Evolutionary conservation across 768 basidiomycete species (phyloP).

Genomic region (Amanita pseudoporphyria): DNA sequence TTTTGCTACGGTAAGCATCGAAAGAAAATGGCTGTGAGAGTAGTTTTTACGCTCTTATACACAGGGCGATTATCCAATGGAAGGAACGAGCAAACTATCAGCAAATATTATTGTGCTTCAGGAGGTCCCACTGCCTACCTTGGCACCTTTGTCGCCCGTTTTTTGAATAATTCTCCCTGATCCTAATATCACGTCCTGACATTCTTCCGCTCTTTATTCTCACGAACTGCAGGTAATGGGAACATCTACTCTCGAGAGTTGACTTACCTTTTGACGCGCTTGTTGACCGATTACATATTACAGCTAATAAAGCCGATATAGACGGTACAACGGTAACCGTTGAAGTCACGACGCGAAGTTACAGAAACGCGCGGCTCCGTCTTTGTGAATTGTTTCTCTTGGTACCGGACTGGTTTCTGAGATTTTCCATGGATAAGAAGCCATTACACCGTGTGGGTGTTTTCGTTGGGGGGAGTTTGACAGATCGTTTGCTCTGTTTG

Average conservation of each 20-base stretch:
- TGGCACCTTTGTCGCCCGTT: slow-evolving; percentile 16
- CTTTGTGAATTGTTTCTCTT: slow-evolving; percentile 24
- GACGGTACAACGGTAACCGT: slow-evolving; percentile 10
- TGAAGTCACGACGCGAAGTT: slow-evolving; percentile 15
- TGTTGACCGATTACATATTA: slow-evolving; percentile 8
- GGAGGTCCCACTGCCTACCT: slow-evolving; percentile 29
- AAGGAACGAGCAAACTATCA: slow-evolving; percentile 15
- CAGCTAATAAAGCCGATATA: slow-evolving; percentile 15
- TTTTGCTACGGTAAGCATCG: slow-evolving; percentile 16
- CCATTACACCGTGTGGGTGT: no score
- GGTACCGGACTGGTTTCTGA: slow-evolving; percentile 24
- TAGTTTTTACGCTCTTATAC: not conserved
- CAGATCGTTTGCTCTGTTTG: no score
- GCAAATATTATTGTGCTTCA: slow-evolving; percentile 23
- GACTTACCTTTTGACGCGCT: not conserved
- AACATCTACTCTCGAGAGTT: not conserved
- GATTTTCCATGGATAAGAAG: slow-evolving; percentile 25
- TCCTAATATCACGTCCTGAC: slow-evolving; percentile 28
- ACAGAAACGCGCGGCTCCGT: slow-evolving; percentile 16
- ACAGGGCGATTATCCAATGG: slow-evolving; percentile 25
- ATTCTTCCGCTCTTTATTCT: slow-evolving; percentile 25
- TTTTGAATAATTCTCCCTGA: slow-evolving; percentile 13
- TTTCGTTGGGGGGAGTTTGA: no score
- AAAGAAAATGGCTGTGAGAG: not conserved
- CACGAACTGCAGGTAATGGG: slow-evolving; percentile 25